These are phyloP conservation scores for Metschnikowia continentalis DNA, from an alignment of 805 yeast species.

Conservation along the genomic window DNA sequence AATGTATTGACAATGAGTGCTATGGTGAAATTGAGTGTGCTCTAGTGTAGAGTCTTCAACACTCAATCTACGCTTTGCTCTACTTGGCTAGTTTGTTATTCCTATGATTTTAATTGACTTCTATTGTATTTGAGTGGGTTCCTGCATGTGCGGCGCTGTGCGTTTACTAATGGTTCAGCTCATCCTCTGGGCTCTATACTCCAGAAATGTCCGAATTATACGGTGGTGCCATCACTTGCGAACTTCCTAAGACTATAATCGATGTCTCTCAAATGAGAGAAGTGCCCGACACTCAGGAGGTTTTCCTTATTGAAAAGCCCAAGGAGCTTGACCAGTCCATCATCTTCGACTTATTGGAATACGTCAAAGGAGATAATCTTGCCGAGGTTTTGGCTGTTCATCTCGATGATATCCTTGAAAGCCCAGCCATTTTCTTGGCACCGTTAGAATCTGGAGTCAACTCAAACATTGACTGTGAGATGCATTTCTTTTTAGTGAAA, in stretches of 20 bases:
- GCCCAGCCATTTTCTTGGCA: slow-evolving; percentile 17
- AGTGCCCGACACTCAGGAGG: slow-evolving; percentile 93
- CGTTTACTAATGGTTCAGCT: background rate
- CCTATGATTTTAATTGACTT: too few relatives aligned
- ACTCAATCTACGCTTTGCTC: background rate
- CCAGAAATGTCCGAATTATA: slow-evolving; percentile 6
- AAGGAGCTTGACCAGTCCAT: slow-evolving; percentile 45
- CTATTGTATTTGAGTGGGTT: background rate
- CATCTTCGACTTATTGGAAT: slow-evolving; percentile 62
- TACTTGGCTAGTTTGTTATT: too few relatives aligned
- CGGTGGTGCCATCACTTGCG: slow-evolving; percentile 76
- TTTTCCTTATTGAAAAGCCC: slow-evolving; percentile 52
- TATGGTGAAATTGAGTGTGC: too few relatives aligned
- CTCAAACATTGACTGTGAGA: slow-evolving; percentile 9
- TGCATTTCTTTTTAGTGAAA: slow-evolving; percentile 16
- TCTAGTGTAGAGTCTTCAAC: too few relatives aligned
- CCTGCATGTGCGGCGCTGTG: background rate
- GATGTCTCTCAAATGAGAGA: slow-evolving; percentile 81
- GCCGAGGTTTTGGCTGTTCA: slow-evolving; percentile 50
- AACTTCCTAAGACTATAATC: slow-evolving; percentile 54
- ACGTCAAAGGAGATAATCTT: slow-evolving; percentile 33
- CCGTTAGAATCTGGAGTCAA: slow-evolving; percentile 15
- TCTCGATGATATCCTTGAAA: slow-evolving; percentile 48
- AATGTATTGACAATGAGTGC: too few relatives aligned
- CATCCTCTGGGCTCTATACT: background rate